Evolutionary conservation across 2,329 filamentous ascomycete species (phyloP), one percentile per base, ranked within the genome.

Genomic region (Alternaria metachromatica): DNA sequence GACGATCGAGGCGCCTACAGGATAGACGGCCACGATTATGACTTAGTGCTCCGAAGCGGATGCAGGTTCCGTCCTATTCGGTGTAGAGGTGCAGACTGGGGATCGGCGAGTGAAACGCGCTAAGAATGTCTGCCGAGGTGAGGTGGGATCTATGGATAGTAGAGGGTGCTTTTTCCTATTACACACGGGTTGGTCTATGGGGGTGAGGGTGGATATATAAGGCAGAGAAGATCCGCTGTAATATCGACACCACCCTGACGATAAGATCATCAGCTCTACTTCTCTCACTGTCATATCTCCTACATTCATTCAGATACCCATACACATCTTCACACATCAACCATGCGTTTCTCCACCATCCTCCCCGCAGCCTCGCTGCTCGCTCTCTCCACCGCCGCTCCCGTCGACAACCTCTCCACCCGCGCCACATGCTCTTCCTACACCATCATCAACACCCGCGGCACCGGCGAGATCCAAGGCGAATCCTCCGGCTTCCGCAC

Each of bases 401-500:
- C 73, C 1, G 44, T 68, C 0, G 57, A 67, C 70, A 11, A 60
- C 13, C 15, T 65, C 59, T 13, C 11, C 55, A 7, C 30, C 56
- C 25, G 37, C 37, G 37, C 37, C 15, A n/a, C 37, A 18, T 72
- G 68, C 58, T 58, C 67, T 1, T 71, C 70, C 5, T 71, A 71
- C 63, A 71, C 71, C 44, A 70, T 73, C 55, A 72, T 72, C 61
- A 69, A 72, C 60, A 73, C 71, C 4, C 71, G 71, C 20, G 69
- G 69, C 26, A 73, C 69, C 23, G 59, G 66, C n/a, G 69, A 73
- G 48, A 4, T 28, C 25, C 69, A 73, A 50, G 67, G 67, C 6
- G 55, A 48, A 3, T 72, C 69, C 8, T 13, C 61, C 1, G 75
- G 72, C 21, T 79, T 80, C 70, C 62, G 62, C n/a, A 78, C 75